Conservation (phyloP, 257 asterid species). For the Osmanthus fragrans region DNA sequence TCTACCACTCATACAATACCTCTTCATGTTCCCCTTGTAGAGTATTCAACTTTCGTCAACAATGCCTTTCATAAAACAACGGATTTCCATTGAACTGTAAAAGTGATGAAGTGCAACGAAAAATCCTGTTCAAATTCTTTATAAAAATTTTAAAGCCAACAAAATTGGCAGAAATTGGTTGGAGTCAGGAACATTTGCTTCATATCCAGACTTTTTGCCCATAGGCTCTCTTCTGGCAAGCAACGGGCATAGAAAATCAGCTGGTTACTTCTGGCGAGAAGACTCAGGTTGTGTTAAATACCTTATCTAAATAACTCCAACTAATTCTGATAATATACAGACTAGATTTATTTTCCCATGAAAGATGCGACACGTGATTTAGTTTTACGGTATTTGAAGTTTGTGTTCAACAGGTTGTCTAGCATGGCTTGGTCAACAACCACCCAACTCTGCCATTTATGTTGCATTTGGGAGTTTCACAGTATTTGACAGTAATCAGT, state of each 20-base stretch:
- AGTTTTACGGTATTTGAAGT: no score
- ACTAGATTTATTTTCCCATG: no score
- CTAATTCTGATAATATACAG: no score
- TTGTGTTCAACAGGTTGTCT: slow-evolving; percentile 4
- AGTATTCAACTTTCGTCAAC: slow-evolving; percentile 37
- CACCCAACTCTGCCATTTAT: slow-evolving; percentile 20
- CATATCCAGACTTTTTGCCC: slow-evolving; percentile 32
- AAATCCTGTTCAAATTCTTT: slow-evolving; percentile 18
- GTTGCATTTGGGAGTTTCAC: slow-evolving; percentile 33
- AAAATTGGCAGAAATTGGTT: slow-evolving; percentile 39
- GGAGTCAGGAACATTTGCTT: slow-evolving; percentile 43
- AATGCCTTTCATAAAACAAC: slow-evolving; percentile 45
- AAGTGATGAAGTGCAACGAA: slow-evolving; percentile 18
- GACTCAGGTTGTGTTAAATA: slow-evolving; percentile 27
- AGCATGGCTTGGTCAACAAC: slow-evolving; percentile 30
- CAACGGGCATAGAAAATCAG: slow-evolving; percentile 42
- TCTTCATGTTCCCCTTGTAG: neutral
- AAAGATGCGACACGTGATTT: no score
- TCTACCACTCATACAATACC: no score
- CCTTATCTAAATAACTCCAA: neutral
- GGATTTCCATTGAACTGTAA: slow-evolving; percentile 35
- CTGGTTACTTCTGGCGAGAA: slow-evolving; percentile 56
- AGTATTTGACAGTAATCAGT: slow-evolving; percentile 12
- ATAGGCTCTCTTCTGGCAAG: slow-evolving; percentile 55
- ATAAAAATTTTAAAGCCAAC: slow-evolving; percentile 13